Base-by-base conservation (phyloP, 345 rosid genomes). In the Moricandia moricandioides region DNA sequence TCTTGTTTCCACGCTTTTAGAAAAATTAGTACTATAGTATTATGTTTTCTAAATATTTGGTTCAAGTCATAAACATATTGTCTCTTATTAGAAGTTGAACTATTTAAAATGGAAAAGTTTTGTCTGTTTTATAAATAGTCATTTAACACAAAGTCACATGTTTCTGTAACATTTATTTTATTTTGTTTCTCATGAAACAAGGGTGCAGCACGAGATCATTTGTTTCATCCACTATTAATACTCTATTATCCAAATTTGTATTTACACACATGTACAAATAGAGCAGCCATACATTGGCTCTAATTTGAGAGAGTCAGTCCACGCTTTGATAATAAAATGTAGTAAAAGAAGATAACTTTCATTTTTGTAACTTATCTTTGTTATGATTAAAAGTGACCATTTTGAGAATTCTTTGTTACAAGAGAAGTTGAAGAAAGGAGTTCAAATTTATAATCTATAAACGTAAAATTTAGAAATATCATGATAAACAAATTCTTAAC, bases 141-240 rank as follows among this genome's bases (percentile, higher is more conserved):
- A 18, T 57, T 57, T 43, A 40, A 18, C 40, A 39, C 43, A 56
- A 65, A 73, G 71, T 57, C 35, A 43, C 78, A 43, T 74, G 65
- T 29, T 54, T 27, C 31, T 54, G 7, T 33, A 72, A 52, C 6
- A 52, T 49, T 26, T 14, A 59, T 6, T 31, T 7, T 16, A 10
- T 21, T 21, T 55, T 8, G 11, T 21, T 55, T 54, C 8, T 24
- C 31, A 21, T 55, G 14, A 5, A 54, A 55, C 31, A 24, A 55
- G 13, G 30, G 60, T 24, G 31, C 60, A 55, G 24, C 31, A 24
- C 60, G 30, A 73, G 5, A 73, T 55, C 11, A 55, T 63, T 29
- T 39, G 69, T 51, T 62, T 63, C 52, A 52, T 62, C 55, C 18
- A 52, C 30, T 34, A 5, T 60, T 30, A 30, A 13, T 70, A 16